These are phyloP conservation scores for Prasinococcaceae sp. DNA, from an alignment of 139 green algal genomes.

Conservation along the genomic window DNA sequence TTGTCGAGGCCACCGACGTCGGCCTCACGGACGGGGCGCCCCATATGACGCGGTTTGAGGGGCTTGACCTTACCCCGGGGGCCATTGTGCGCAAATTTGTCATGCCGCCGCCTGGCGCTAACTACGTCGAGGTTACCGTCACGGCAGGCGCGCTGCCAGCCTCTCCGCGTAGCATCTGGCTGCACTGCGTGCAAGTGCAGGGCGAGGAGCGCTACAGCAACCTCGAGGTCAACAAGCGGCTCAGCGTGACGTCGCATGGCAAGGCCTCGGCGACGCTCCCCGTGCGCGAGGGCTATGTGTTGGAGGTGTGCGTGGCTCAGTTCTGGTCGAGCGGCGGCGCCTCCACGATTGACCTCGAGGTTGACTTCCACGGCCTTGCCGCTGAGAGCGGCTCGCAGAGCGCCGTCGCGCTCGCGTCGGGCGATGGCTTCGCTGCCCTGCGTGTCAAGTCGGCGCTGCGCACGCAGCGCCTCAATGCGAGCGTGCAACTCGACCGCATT, in stretches of 20 bases:
- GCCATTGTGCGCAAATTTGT: background rate
- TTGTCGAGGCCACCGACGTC: conserved; percentile 16
- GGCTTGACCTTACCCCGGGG: background rate
- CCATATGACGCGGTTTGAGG: background rate
- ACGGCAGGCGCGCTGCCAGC: background rate
- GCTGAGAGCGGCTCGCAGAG: too few relatives aligned
- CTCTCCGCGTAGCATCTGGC: background rate
- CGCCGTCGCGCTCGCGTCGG: too few relatives aligned
- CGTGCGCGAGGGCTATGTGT: conserved; percentile 37
- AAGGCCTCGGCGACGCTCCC: background rate
- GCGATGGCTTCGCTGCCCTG: too few relatives aligned
- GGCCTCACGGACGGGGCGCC: background rate
- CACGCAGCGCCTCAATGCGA: too few relatives aligned
- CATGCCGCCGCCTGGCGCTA: background rate
- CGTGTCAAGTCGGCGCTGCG: too few relatives aligned
- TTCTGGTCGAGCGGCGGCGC: conserved; percentile 67
- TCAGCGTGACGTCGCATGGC: conserved; percentile 1
- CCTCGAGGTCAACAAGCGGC: background rate
- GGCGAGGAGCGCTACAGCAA: background rate
- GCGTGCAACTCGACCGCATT: too few relatives aligned
- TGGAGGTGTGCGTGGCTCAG: conserved; percentile 71
- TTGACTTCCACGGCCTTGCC: too few relatives aligned
- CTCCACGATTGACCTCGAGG: too few relatives aligned
- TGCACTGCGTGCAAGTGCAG: too few relatives aligned
- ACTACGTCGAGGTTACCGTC: background rate